These are phyloP conservation scores for Phytophthora tentaculata DNA, from an alignment of 352 stramenopile species.

Conservation along the genomic window DNA sequence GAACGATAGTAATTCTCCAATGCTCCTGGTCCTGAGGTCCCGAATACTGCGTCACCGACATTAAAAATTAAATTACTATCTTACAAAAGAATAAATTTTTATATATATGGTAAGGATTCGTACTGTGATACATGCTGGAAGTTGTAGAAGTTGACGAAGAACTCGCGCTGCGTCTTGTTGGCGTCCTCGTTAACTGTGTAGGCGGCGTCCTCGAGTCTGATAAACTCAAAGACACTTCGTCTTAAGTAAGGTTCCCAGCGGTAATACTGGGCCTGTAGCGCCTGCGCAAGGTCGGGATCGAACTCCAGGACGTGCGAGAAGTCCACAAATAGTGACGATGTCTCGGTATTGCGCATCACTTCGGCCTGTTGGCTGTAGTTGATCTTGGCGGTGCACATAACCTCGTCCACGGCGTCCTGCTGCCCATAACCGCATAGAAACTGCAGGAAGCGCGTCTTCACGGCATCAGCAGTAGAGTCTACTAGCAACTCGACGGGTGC, in stretches of 20 bases:
- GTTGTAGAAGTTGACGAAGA: constrained; percentile 92
- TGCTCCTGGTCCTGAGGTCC: constrained; percentile 91
- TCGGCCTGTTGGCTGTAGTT: constrained; percentile 88
- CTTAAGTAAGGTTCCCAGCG: constrained; percentile 84
- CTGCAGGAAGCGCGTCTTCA: constrained; percentile 86
- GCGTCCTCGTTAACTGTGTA: constrained; percentile 85
- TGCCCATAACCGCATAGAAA: constrained; percentile 83
- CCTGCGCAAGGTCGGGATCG: constrained; percentile 80
- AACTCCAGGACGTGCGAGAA: constrained; percentile 87
- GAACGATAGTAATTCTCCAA: constrained; percentile 94
- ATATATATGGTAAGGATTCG: background rate
- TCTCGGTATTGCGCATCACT: constrained; percentile 88
- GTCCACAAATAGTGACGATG: constrained; percentile 89
- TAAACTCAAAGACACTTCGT: constrained; percentile 81
- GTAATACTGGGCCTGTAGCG: constrained; percentile 87
- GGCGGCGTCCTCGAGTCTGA: constrained; percentile 71
- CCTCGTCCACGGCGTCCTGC: constrained; percentile 35
- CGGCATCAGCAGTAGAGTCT: constrained; percentile 78
- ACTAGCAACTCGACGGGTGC: constrained; percentile 65
- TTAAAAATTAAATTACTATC: constrained; percentile 8
- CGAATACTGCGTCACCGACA: constrained; percentile 75
- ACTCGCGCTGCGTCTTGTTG: constrained; percentile 81
- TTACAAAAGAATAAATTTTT: constrained; percentile 15
- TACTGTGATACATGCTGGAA: constrained; percentile 88
- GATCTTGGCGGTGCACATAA: constrained; percentile 37